Base-by-base conservation (phyloP, 257 asterid species). In the Solanum phureja region DNA sequence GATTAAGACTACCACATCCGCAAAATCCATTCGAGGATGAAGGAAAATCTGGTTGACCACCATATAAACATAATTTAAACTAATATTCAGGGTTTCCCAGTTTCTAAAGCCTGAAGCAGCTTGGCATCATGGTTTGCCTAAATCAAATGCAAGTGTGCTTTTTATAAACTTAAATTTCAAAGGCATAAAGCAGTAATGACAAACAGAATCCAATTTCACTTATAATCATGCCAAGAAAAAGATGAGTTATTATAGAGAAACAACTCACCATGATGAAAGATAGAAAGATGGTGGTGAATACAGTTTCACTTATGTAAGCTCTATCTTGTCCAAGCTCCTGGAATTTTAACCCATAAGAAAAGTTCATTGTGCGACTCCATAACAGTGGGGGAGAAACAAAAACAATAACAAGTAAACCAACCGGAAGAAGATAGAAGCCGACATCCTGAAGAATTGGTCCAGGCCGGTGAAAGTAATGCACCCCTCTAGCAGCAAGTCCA, bases 271-370 rank as follows among this genome's bases (percentile, higher is more conserved):
- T 71, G 87, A 95, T 92, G 90, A 97, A 97, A 86, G 99, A 92
- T 31, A 93, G 90, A 89, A 97, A 97, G 88, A 97, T 86, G 87
- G 88, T 91, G 33, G 98, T 92, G 91, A 97, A 97, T 72, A 97
- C 96, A 52, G 94, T 93, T 92, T 97, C 99, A 82, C 99, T 97
- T 81, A 97, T 92, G 92, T 95, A 96, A 81, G 95, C 98, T 89
- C 87, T 95, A 35, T 95, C 98, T 88, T 86, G 92, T 58, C 98
- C 99, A 66, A 97, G 99, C 91, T 97, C 99, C 99, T 97, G 88
- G 86, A 93, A 60, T 86, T 88, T 86, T 89, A 81, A 35, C 29
- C 71, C 87, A 86, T 85, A 74, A 89, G 40, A 62, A 87, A 79
- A 73, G 76, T 76, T 77, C 68, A 84, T 34, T 46, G 21, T 83